Percentiles rank a stretch among this genome's conserved stretches.
These are phyloP conservation scores for Hypholoma fasciculare DNA, from an alignment of 768 basidiomycete species.

Conservation along the genomic window DNA sequence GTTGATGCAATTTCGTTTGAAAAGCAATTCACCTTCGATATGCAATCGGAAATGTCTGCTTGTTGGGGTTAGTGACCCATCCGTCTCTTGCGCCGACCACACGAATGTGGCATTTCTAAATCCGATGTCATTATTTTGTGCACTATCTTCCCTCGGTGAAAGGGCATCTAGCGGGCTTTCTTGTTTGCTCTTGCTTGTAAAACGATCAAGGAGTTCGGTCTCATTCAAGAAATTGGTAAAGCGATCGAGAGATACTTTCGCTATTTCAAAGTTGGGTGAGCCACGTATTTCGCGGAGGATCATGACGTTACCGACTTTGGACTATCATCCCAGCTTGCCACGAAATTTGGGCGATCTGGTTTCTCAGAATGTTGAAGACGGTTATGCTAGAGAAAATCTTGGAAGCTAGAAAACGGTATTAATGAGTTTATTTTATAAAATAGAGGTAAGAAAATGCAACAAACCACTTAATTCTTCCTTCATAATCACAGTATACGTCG, in stretches of 20 bases:
- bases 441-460: neutral
- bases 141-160: too few species aligned
- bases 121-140: neutral
- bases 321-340: neutral
- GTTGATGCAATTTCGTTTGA: slow-evolving; percentile 3
- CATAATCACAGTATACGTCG: neutral
- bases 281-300: neutral
- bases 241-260: slow-evolving; percentile 6
- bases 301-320: neutral
- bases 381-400: slow-evolving; percentile 3
- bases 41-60: neutral
- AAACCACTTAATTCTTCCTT: neutral
- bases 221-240: neutral
- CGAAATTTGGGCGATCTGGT: neutral
- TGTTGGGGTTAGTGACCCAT: neutral
- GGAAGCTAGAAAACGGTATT: neutral
- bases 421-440: neutral
- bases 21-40: neutral
- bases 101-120: slow-evolving; percentile 1
- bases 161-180: neutral
- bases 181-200: neutral
- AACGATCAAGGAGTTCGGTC: slow-evolving; percentile 3
- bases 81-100: neutral
- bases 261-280: neutral
- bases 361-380: neutral